Base-by-base conservation (phyloP, 306 rosid species). In the Mimosa pudica region DNA sequence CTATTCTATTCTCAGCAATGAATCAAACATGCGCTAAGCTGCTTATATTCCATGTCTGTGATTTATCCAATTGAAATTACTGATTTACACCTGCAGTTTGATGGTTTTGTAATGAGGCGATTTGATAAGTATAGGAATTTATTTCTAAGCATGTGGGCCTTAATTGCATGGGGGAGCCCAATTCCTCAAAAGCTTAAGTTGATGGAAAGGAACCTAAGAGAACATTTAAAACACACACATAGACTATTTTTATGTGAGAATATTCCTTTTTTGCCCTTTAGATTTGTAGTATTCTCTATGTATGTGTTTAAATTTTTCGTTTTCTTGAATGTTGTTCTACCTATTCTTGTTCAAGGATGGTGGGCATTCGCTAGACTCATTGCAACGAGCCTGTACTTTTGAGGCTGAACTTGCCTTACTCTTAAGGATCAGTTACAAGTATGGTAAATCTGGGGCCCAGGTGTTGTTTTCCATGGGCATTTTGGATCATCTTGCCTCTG, bases 361-460 rank as follows among this genome's bases (percentile, higher is more conserved):
- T 71, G 89, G 86, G 77, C 91, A 81, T 82, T 89, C 93, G 48
- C 85, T 90, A 47, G 91, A 88, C 74, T 87, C 97, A 0, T 82
- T 94, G 89, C 98, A 92, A 89, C 91, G 94, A 81, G 92, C 94
- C 46, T 91, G 90, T 80, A 88, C 96, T 3, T 91, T 95, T 32
- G 98, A 91, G 87, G 97, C 98, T 77, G 97, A 92, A 71, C 94
- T 95, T 47, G 93, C 96, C 84, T 84, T 92, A 75, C 82, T 95
- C 57, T 84, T 93, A 52, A 85, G 98, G 84, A 86, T 91, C 64
- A 91, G 96, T 82, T 89, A 95, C 89, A 90, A 87, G 64, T 95
- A 95, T 74, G 97, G 98, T 76, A 95, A 95, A 82, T 87, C 92
- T 79, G 98, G 98, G 79, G 96, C 96, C 51, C 97, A 91, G 85